These are phyloP conservation scores for Auriculariales sp. DNA, from an alignment of 768 basidiomycete species.

Conservation along the genomic window DNA sequence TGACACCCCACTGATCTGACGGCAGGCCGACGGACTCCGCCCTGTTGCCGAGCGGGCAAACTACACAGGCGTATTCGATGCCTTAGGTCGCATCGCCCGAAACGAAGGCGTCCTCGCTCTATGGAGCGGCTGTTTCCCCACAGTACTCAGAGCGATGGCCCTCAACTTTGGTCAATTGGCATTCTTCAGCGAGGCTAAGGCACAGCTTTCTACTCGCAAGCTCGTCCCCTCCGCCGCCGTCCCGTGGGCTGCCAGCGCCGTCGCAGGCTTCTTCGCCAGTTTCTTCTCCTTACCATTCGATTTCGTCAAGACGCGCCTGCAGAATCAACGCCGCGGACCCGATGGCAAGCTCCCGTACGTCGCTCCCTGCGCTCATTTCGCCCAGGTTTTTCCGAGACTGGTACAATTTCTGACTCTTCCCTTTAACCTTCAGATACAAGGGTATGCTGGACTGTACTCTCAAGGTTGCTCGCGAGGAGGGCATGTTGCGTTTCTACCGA, in stretches of 20 bases:
- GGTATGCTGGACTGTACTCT: not conserved
- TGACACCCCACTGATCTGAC: not conserved
- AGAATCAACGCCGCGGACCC: not conserved
- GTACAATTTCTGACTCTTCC: too few relatives aligned
- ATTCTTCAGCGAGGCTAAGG: not conserved
- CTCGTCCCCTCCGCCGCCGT: not conserved
- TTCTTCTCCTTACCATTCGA: not conserved
- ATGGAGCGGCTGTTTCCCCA: not conserved
- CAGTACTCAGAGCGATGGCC: not conserved
- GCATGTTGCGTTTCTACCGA: not conserved
- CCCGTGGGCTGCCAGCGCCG: not conserved
- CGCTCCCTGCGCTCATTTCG: not conserved
- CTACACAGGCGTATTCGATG: not conserved
- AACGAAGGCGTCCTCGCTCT: not conserved
- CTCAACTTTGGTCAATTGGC: not conserved
- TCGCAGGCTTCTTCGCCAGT: not conserved
- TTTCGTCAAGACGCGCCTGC: not conserved
- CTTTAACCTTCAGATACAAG: not conserved
- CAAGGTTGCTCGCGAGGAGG: not conserved
- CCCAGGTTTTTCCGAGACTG: not conserved
- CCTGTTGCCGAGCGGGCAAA: not conserved
- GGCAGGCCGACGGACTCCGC: not conserved
- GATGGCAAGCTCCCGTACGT: not conserved
- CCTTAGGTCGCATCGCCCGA: not conserved
- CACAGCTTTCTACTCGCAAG: not conserved